Conservation (phyloP, 225 moss, liverwort and hornwort species). For the Straminergon stramineum region DNA sequence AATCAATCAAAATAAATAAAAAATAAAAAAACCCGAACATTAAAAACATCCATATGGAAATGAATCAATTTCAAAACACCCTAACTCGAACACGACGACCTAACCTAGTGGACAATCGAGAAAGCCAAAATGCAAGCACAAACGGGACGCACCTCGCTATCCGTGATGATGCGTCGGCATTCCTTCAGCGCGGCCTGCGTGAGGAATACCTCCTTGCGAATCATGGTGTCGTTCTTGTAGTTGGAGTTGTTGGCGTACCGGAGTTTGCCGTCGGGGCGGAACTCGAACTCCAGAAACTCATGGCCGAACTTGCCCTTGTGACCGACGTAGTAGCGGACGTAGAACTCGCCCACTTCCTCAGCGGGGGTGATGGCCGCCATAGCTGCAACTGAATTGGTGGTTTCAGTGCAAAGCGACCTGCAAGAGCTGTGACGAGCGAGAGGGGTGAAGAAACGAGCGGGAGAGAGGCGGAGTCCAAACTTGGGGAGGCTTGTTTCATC, state of each 20-base stretch:
- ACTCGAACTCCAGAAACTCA: constrained; percentile 49
- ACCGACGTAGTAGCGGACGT: constrained; percentile 57
- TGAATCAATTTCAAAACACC: background rate
- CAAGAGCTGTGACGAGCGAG: background rate
- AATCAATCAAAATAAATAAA: background rate
- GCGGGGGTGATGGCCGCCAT: background rate
- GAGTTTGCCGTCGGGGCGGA: constrained; percentile 53
- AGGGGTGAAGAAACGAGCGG: background rate
- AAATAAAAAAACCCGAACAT: background rate
- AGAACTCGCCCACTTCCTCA: constrained; percentile 54
- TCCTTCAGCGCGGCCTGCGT: constrained; percentile 53
- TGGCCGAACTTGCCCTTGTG: constrained; percentile 68
- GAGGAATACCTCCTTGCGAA: constrained; percentile 63
- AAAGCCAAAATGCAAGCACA: background rate
- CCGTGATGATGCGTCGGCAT: constrained; percentile 53
- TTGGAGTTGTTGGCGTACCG: constrained; percentile 68
- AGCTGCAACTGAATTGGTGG: background rate
- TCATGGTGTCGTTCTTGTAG: constrained; percentile 69
- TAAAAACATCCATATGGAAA: background rate
- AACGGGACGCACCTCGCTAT: background rate
- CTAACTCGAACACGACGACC: background rate
- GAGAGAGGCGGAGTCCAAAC: background rate
- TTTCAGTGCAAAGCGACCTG: background rate
- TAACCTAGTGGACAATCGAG: background rate
- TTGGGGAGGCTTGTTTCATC: background rate